These are phyloP conservation scores for Capsella bursapastoris DNA, from an alignment of 345 rosid species.

Conservation along the genomic window DNA sequence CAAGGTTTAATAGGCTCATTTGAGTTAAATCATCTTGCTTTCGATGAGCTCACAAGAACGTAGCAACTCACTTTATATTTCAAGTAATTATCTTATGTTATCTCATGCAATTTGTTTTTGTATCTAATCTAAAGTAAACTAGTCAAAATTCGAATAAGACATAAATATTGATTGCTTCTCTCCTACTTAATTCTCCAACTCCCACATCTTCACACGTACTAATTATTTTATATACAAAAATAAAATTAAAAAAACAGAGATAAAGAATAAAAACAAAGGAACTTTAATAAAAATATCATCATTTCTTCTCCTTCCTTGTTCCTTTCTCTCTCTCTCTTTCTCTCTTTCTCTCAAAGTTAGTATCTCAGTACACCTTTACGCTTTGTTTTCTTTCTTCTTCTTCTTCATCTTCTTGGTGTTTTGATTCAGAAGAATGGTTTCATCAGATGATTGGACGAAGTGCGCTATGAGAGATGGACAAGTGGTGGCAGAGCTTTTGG, in stretches of 20 bases:
- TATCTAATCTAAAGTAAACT: not conserved
- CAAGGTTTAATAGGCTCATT: no score
- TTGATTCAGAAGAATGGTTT: slow-evolving; percentile 23
- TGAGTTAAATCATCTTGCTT: no score
- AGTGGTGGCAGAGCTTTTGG: slow-evolving; percentile 72
- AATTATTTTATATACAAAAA: not conserved
- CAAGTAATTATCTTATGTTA: no score
- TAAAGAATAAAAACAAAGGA: not conserved
- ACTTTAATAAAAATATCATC: slow-evolving; percentile 21
- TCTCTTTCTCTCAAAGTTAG: slow-evolving; percentile 30
- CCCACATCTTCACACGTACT: slow-evolving; percentile 44
- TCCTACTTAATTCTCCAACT: slow-evolving; percentile 33
- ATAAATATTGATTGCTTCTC: not conserved
- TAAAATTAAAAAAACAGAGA: not conserved
- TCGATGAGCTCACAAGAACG: no score
- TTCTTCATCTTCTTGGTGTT: slow-evolving; percentile 1
- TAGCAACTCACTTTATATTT: no score
- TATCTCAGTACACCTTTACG: slow-evolving; percentile 16
- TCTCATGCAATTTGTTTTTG: no score
- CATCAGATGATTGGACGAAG: slow-evolving; percentile 69
- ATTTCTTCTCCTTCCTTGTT: not conserved
- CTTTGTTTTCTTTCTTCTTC: slow-evolving; percentile 1
- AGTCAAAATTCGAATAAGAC: not conserved
- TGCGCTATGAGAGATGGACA: slow-evolving; percentile 76
- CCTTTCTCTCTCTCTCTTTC: not conserved